Base-by-base conservation (phyloP, 1,139 yeast species). In the Protomyces lactucae-debilis region DNA sequence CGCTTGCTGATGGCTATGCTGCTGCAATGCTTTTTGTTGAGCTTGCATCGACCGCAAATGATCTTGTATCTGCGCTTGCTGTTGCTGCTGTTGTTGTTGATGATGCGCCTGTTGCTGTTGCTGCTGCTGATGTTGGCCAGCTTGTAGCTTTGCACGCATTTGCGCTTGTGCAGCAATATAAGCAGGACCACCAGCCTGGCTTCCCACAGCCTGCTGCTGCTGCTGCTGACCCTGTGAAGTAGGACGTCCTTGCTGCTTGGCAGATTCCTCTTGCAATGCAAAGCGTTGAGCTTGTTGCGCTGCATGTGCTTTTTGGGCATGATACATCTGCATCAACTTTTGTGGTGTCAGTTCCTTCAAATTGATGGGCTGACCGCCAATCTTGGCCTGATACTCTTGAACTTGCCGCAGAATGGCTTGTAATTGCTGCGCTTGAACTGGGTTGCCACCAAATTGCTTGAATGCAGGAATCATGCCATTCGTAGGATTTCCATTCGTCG, bases 301-400 rank as follows among this genome's bases (percentile, higher is more conserved):
- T 10, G 53, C 57, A 18, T 59, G 63, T 12, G 36, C 35, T 52
- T 52, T 59, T 55, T 52, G 53, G 14, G 57, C 56, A 16, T 39
- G 39, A 43, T 52, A 59, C 57, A 46, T 46, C 63, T 59, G 37
- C 63, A 59, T 59, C 36, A 59, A 51, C n/a, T 52, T 55, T 8
- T 46, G 56, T 16, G 63, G 63, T n/a, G 63, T 59, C 32, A 51
- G 53, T 12, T 59, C 57, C 35, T 52, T 59, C 12, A 55, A 56
- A 23, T 59, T 55, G n/a, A 59, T 28, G 6, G 63, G 63, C 16
- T 56, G 57, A 32, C 40, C 35, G 1, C 51, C 57, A 37, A 52
- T 28, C 14, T 45, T 55, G n/a, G 57, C 57, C 43, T 55, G 63
- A 18, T 46, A 59, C 21, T 35, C 46, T n/a, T 59, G 57, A 9